Percentiles rank a stretch among this genome's conserved stretches.
Evolutionary conservation across 495 filamentous ascomycete species (phyloP).

Genomic region (Aspergillus cavernicola): DNA sequence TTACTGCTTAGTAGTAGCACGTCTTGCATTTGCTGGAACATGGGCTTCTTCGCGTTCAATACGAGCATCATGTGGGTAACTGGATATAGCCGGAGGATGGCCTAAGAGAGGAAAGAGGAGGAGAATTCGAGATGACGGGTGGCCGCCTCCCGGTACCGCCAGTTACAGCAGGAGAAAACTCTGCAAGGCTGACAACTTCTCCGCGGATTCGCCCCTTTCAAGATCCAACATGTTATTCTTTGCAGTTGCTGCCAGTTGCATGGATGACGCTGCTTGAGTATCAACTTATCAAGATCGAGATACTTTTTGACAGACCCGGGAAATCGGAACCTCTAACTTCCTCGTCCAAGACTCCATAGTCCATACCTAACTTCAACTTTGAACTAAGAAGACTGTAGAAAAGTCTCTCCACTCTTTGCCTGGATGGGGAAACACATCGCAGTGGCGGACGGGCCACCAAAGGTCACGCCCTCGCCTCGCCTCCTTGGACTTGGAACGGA

Average conservation of each 20-base stretch:
- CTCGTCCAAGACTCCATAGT: no score
- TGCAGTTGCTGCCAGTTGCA: background rate
- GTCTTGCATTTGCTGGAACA: no score
- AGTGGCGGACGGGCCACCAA: constrained; percentile 15
- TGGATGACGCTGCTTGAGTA: background rate
- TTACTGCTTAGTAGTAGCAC: no score
- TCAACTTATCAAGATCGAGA: no score
- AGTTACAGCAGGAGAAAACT: constrained; percentile 9
- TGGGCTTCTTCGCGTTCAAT: no score
- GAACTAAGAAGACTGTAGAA: no score
- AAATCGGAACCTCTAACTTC: no score
- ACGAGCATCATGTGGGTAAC: background rate
- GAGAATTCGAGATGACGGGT: background rate
- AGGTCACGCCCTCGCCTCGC: constrained; percentile 1
- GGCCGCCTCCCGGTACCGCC: constrained; percentile 7
- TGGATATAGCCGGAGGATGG: background rate
- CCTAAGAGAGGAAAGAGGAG: background rate
- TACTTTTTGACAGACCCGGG: no score
- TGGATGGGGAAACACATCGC: constrained; percentile 18
- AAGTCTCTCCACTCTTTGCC: constrained; percentile 21
- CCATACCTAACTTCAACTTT: no score
- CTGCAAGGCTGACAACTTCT: constrained; percentile 12
- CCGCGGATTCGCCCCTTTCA: constrained; percentile 3
- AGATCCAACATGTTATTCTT: background rate
- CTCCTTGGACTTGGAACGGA: constrained; percentile 15